phyloP scores from a whole-genome alignment of 768 basidiomycete genomes.

The Chalciporus chontae region DNA sequence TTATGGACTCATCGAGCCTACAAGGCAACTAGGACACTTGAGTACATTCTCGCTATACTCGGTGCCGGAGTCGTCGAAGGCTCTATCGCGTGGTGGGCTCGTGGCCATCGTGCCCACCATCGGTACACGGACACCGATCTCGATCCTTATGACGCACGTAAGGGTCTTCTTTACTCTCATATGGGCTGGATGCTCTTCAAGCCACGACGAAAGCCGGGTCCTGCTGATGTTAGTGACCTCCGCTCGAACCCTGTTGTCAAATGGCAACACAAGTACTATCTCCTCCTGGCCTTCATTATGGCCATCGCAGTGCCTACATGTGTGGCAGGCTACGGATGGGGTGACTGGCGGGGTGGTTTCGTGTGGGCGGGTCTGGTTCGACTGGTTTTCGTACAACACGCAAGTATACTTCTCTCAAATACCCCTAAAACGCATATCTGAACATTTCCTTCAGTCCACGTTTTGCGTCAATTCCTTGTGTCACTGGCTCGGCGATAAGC shows the following conservation, averaged over 20 bases:
- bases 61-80: slow-evolving; percentile 91
- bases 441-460: slow-evolving; percentile 55
- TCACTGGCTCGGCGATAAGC: slow-evolving; percentile 88
- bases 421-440: not conserved
- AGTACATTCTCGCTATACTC: slow-evolving; percentile 77
- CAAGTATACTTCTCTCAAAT: slow-evolving; percentile 34
- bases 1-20: slow-evolving; percentile 93
- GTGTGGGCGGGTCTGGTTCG: slow-evolving; percentile 41
- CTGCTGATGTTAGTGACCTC: slow-evolving; percentile 81
- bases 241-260: slow-evolving; percentile 69
- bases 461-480: slow-evolving; percentile 94
- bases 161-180: slow-evolving; percentile 80
- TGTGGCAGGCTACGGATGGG: slow-evolving; percentile 18
- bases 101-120: slow-evolving; percentile 93
- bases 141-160: slow-evolving; percentile 88
- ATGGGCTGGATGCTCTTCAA: slow-evolving; percentile 89
- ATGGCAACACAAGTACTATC: slow-evolving; percentile 83
- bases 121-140: slow-evolving; percentile 94
- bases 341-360: slow-evolving; percentile 25
- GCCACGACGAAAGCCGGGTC: slow-evolving; percentile 80
- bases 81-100: slow-evolving; percentile 96
- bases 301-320: slow-evolving; percentile 64
- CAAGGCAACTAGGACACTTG: slow-evolving; percentile 79
- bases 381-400: slow-evolving; percentile 79
- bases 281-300: slow-evolving; percentile 60